Evolutionary conservation across 2,329 filamentous ascomycete genomes (phyloP).

Genomic region (Diplodia scrobiculata): DNA sequence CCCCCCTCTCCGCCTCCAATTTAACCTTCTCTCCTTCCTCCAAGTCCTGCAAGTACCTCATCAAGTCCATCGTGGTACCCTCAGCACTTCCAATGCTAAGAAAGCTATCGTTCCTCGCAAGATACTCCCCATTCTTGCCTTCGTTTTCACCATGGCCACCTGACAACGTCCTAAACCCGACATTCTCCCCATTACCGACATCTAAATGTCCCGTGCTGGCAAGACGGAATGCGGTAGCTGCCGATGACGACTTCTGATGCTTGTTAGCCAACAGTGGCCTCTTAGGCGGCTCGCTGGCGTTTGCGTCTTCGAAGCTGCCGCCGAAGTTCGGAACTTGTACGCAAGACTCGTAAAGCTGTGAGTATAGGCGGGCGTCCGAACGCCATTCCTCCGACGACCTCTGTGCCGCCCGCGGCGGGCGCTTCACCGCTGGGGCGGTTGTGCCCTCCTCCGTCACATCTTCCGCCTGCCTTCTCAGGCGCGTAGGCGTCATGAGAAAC

Average conservation of each 20-base stretch:
- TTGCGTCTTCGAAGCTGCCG: constrained; percentile 16
- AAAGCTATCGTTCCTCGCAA: constrained; percentile 40
- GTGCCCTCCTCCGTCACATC: background rate
- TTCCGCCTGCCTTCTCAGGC: background rate
- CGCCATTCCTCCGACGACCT: constrained; percentile 26
- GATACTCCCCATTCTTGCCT: constrained; percentile 31
- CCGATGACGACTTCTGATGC: background rate
- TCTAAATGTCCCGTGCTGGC: constrained; percentile 10
- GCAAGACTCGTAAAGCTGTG: constrained; percentile 43
- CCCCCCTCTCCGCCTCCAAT: constrained; percentile 33
- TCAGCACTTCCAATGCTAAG: constrained; percentile 42
- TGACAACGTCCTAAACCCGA: background rate
- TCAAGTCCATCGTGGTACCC: constrained; percentile 41
- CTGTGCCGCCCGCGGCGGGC: background rate
- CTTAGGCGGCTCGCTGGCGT: background rate
- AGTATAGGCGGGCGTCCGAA: constrained; percentile 39
- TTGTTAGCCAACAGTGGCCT: background rate
- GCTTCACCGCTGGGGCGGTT: background rate
- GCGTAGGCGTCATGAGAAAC: background rate
- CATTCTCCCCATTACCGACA: background rate
- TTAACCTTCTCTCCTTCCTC: constrained; percentile 42
- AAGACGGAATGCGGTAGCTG: background rate
- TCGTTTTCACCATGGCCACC: background rate
- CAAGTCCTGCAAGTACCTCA: constrained; percentile 43
- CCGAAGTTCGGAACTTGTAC: constrained; percentile 31